Evolutionary conservation across 257 asterid species (phyloP), one percentile per base, ranked within the genome.

Genomic region (Ilex aquifolium): DNA sequence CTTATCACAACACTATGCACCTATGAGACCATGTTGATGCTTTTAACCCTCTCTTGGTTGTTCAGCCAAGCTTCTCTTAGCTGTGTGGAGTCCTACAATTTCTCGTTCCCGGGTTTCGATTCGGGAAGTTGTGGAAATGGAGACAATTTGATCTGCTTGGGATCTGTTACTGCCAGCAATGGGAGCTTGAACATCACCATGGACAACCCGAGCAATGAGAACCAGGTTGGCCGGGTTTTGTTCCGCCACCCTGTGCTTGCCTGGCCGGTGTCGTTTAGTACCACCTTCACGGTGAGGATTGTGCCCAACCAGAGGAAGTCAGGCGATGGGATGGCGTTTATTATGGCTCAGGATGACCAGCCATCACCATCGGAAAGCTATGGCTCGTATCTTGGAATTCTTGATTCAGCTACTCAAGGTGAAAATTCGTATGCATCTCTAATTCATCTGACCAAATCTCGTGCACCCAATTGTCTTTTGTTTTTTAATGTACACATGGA

Each of bases 401-500:
- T 87, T 75, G 92, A 87, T 77, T 85, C 86, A 32, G 69, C 83
- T 3, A 80, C 90, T 32, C 86, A 84, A 82, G 86, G 90, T 82
- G 52, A 64, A 29, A 29, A 4, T 58, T n/a, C 50, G 32, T 30
- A 66, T 52, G 5, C 49, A 21, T 21, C 27, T 21, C 27, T 21
- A 21, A 21, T 21, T 21, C 27, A 21, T 21, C 0, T 21, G 27
- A 21, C 27, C 27, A 21, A 21, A 21, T 21, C 27, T 21, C 27
- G 27, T 21, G 27, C 27, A 21, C 27, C 27, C 27, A 21, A 21
- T 21, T 21, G 27, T 21, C 27, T 21, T 21, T 21, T 21, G 27
- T 21, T 21, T 21, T 21, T 21, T 21, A 21, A 21, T 21, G 27
- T 0, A 21, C 27, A 21, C 27, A 21, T 21, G 27, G 27, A 21